Percentiles rank a stretch among this genome's conserved stretches.
These are phyloP conservation scores for Eutrema yunnanense DNA, from an alignment of 345 rosid species.

Conservation along the genomic window DNA sequence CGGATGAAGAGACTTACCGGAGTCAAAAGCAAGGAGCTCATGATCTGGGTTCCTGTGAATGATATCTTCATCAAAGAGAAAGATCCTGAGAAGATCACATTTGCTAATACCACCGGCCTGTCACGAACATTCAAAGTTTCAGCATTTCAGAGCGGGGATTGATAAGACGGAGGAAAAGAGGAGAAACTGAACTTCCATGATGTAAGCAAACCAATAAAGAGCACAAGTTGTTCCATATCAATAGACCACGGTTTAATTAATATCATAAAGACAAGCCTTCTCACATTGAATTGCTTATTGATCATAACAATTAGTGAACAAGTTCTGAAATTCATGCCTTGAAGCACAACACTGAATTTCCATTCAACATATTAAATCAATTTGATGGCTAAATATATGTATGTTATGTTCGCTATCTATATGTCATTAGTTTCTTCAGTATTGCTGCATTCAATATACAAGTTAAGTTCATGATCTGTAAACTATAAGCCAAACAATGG, in stretches of 20 bases:
- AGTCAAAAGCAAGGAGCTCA: conserved; percentile 51
- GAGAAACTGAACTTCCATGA: conserved; percentile 1
- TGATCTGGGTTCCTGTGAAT: conserved; percentile 52
- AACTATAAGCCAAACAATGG: background rate
- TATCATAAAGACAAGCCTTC: background rate
- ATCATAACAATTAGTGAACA: background rate
- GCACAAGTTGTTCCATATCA: background rate
- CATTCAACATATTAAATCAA: background rate
- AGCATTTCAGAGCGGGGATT: conserved; percentile 25
- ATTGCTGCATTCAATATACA: too few relatives aligned
- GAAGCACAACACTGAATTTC: background rate
- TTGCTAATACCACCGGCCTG: conserved; percentile 42
- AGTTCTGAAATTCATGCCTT: background rate
- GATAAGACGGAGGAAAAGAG: background rate
- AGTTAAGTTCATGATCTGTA: too few relatives aligned
- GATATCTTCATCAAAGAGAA: conserved; percentile 38
- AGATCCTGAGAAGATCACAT: conserved; percentile 36
- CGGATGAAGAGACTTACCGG: conserved; percentile 44
- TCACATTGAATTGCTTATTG: background rate
- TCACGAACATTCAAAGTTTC: conserved; percentile 48
- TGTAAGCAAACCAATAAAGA: conserved; percentile 8
- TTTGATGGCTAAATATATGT: background rate
- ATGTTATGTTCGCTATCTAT: background rate
- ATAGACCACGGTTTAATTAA: background rate
- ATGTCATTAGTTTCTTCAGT: too few relatives aligned